Evolutionary conservation across 345 rosid genomes (phyloP).

Genomic region (Syzygium jambos): DNA sequence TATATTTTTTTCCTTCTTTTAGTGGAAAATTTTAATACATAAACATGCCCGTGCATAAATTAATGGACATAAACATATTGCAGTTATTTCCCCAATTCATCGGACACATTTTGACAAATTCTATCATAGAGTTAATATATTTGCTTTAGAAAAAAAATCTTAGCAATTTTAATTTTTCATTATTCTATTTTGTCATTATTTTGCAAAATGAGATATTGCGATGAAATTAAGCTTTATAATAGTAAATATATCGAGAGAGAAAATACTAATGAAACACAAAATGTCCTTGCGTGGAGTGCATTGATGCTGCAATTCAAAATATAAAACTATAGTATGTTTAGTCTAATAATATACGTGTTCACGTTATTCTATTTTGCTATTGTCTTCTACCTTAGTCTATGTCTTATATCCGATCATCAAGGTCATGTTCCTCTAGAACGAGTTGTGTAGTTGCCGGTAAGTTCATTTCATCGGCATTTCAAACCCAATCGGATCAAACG

Average conservation of each 20-base stretch:
- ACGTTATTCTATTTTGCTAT: not conserved
- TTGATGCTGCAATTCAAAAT: not conserved
- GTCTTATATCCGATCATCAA: not conserved
- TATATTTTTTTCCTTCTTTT: no score
- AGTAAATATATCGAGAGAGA: not conserved
- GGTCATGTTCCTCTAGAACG: not conserved
- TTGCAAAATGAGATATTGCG: not conserved
- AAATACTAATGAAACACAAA: not conserved
- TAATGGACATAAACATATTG: no score
- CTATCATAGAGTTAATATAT: not conserved
- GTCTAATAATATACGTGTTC: not conserved
- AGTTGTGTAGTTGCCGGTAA: not conserved
- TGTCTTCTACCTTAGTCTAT: not conserved
- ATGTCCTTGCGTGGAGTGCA: not conserved
- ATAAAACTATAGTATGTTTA: not conserved
- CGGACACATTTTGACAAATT: not conserved
- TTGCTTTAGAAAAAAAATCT: not conserved
- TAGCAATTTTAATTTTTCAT: not conserved
- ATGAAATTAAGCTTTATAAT: not conserved
- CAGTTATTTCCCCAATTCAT: not conserved
- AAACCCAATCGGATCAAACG: accelerated
- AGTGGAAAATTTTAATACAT: no score
- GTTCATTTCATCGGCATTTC: not conserved
- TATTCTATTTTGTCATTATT: not conserved
- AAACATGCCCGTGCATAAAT: no score